phyloP scores from a whole-genome alignment of 495 filamentous ascomycete genomes.

The Amniculicola lignicola region DNA sequence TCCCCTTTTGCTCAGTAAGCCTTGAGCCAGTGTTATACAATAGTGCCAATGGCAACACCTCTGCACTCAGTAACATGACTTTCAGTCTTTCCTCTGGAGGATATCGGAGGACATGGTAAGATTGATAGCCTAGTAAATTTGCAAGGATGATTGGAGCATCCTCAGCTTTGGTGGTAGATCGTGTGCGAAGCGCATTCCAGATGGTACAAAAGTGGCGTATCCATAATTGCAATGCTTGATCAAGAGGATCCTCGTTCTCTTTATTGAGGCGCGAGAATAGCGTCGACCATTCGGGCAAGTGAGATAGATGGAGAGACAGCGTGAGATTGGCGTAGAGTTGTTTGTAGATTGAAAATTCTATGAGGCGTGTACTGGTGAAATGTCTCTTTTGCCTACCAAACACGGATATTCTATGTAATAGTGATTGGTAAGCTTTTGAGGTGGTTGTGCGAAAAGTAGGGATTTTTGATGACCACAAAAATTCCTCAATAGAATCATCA shows the following conservation, averaged over 20 bases:
- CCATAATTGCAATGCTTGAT: neutral
- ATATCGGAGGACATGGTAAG: neutral
- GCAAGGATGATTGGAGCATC: conserved; percentile 11
- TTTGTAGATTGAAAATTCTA: neutral
- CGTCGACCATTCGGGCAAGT: neutral
- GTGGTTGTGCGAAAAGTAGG: neutral
- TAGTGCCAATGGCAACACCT: conserved; percentile 1
- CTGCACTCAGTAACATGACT: neutral
- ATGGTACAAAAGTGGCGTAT: neutral
- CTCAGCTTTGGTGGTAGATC: conserved; percentile 3
- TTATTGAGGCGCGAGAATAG: neutral
- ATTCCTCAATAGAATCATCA: neutral
- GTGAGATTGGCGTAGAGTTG: neutral
- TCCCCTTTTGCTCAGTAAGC: neutral
- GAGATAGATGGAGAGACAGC: neutral
- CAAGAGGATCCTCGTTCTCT: neutral
- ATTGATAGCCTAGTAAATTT: conserved; percentile 3
- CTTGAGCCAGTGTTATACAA: conserved; percentile 6
- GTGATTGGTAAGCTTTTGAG: neutral
- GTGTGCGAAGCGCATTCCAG: conserved; percentile 4
- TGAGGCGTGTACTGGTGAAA: neutral
- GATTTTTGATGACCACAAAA: neutral
- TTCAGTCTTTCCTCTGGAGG: conserved; percentile 2
- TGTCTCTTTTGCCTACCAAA: neutral
- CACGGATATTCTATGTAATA: neutral